Evolutionary conservation across 2,329 filamentous ascomycete species (phyloP).

Genomic region (Trichophyton simii): DNA sequence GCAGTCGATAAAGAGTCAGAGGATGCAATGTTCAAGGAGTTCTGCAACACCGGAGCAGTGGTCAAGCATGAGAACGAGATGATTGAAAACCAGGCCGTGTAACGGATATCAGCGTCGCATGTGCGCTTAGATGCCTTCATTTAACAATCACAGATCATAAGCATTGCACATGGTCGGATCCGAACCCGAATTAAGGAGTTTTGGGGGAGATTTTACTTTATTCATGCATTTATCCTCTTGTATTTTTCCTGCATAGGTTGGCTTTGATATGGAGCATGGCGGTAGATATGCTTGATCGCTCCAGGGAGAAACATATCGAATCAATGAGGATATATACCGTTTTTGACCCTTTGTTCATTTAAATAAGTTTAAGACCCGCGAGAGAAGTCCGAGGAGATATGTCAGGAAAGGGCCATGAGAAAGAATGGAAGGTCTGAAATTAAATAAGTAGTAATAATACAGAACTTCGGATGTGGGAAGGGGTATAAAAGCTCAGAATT

Average conservation of each 20-base stretch:
- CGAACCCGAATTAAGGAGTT: not conserved
- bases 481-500: not conserved
- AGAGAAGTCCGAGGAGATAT: not conserved
- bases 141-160: not conserved
- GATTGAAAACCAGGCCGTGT: not conserved
- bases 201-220: too few relatives aligned
- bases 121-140: not conserved
- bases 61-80: conserved; percentile 1
- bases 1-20: not conserved
- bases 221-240: not conserved
- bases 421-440: not conserved
- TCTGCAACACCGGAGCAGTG: conserved; percentile 8
- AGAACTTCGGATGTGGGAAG: not conserved
- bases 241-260: not conserved
- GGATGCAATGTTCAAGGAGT: conserved; percentile 8
- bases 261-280: not conserved
- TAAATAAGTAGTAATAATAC: conserved; percentile 1
- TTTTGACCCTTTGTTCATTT: not conserved
- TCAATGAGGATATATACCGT: not conserved
- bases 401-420: not conserved
- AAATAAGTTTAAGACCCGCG: not conserved
- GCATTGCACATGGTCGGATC: not conserved
- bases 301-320: not conserved
- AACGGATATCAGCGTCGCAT: not conserved
- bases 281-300: not conserved